Evolutionary conservation across 306 rosid genomes (phyloP).

Genomic region (Quercus rubra): DNA sequence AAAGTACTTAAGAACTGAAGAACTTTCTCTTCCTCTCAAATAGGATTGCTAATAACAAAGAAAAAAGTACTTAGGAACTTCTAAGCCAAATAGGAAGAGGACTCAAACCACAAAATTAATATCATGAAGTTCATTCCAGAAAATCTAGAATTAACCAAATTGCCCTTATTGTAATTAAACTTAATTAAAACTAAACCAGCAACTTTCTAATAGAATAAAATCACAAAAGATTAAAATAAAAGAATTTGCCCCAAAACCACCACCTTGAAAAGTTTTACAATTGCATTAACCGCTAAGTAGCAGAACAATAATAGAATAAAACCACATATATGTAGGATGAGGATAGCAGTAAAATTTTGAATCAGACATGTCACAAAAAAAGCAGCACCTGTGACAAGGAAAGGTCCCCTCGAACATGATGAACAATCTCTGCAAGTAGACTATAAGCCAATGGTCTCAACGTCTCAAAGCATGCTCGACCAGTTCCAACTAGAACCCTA

Average conservation of each 20-base stretch:
- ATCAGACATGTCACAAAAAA: slow-evolving; percentile 4
- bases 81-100: no score
- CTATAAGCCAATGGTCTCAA: slow-evolving; percentile 96
- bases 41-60: no score
- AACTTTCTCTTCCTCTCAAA: no score
- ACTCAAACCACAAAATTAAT: no score
- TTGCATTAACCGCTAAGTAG: not conserved
- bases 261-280: not conserved
- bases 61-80: no score
- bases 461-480: slow-evolving; percentile 97
- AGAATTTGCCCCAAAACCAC: not conserved
- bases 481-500: slow-evolving; percentile 96
- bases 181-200: no score
- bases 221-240: no score
- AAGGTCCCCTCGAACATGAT: slow-evolving; percentile 94
- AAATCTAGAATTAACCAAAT: no score
- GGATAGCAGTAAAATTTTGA: not conserved
- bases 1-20: no score
- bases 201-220: no score
- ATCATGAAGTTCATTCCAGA: no score
- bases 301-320: not conserved
- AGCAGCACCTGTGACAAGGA: slow-evolving; percentile 73
- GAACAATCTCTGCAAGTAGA: slow-evolving; percentile 97
- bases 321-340: slow-evolving; percentile 14
- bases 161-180: no score